These are phyloP conservation scores for Colletotrichum salicis DNA, from an alignment of 2,329 filamentous ascomycete species.

Conservation along the genomic window DNA sequence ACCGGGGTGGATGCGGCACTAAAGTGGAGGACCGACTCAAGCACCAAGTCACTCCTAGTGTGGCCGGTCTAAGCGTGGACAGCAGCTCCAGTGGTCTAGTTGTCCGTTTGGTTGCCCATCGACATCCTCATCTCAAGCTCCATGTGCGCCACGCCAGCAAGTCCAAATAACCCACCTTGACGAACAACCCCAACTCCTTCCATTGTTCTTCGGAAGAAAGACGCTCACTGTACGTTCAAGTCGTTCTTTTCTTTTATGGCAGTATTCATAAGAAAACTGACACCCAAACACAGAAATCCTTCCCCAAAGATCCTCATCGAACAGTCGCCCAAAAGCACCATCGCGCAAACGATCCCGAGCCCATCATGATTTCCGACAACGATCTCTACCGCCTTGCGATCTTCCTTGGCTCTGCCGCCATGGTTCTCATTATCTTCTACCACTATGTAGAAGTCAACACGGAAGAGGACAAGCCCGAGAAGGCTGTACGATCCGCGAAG, in stretches of 20 bases:
- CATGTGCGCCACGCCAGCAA: conserved; percentile 9
- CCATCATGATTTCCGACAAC: conserved; percentile 91
- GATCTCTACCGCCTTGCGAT: conserved; percentile 92
- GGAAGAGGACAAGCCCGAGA: conserved; percentile 41
- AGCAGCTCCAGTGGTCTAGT: conserved; percentile 34
- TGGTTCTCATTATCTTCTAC: conserved; percentile 94
- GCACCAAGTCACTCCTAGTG: conserved; percentile 15
- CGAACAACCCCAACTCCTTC: not conserved
- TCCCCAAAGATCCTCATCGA: conserved; percentile 30
- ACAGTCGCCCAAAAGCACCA: conserved; percentile 34
- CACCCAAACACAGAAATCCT: not conserved
- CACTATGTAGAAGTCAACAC: conserved; percentile 96
- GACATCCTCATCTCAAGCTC: conserved; percentile 10
- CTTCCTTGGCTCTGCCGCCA: conserved; percentile 88
- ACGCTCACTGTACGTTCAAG: not conserved
- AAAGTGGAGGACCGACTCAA: conserved; percentile 17
- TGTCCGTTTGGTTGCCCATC: conserved; percentile 28
- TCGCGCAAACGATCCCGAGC: conserved; percentile 15
- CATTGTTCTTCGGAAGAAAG: not conserved
- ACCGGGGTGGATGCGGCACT: conserved; percentile 13
- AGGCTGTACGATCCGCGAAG: conserved; percentile 21
- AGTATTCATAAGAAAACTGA: not conserved
- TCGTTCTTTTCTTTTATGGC: not conserved
- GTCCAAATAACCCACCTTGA: not conserved
- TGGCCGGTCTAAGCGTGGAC: conserved; percentile 24